Percentiles rank a stretch among this genome's conserved stretches.
Evolutionary conservation across 2,329 filamentous ascomycete species (phyloP).

Genomic region (Colletotrichum spinosum): DNA sequence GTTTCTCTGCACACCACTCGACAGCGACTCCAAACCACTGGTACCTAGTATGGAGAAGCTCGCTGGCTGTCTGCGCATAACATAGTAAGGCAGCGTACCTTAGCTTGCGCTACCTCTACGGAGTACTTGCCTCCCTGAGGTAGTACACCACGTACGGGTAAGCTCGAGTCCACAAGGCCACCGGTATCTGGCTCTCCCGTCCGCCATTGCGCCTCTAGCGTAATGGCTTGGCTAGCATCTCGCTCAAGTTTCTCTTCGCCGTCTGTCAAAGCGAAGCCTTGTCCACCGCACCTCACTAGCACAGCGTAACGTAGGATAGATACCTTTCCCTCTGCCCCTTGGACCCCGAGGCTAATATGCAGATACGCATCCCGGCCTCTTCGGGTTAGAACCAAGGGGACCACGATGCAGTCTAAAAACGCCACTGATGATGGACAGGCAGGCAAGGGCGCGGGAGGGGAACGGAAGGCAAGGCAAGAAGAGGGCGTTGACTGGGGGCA

Average conservation of each 20-base stretch:
- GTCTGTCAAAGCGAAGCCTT: constrained; percentile 16
- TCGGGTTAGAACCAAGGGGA: constrained; percentile 3
- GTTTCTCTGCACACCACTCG: too few species aligned
- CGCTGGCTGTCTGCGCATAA: neutral
- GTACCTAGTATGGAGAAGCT: neutral
- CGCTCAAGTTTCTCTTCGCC: constrained; percentile 8
- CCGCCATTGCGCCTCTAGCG: constrained; percentile 31
- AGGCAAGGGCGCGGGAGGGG: constrained; percentile 13
- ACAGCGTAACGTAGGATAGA: constrained; percentile 32
- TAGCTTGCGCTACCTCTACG: neutral
- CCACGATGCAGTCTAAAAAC: constrained; percentile 18
- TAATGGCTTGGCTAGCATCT: constrained; percentile 3
- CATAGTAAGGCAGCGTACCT: neutral
- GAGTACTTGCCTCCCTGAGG: too few species aligned
- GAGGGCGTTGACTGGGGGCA: too few species aligned
- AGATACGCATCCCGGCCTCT: constrained; percentile 9
- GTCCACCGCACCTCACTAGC: constrained; percentile 5
- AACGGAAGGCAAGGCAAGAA: too few species aligned
- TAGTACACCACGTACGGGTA: constrained; percentile 12
- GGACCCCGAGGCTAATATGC: neutral
- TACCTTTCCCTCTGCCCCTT: constrained; percentile 1
- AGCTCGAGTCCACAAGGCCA: constrained; percentile 16
- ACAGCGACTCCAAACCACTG: too few species aligned
- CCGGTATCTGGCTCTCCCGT: constrained; percentile 29
- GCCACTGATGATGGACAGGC: constrained; percentile 29